Evolutionary conservation across 2,329 filamentous ascomycete genomes (phyloP).

Genomic region (Pseudogymnoascus pannorum): DNA sequence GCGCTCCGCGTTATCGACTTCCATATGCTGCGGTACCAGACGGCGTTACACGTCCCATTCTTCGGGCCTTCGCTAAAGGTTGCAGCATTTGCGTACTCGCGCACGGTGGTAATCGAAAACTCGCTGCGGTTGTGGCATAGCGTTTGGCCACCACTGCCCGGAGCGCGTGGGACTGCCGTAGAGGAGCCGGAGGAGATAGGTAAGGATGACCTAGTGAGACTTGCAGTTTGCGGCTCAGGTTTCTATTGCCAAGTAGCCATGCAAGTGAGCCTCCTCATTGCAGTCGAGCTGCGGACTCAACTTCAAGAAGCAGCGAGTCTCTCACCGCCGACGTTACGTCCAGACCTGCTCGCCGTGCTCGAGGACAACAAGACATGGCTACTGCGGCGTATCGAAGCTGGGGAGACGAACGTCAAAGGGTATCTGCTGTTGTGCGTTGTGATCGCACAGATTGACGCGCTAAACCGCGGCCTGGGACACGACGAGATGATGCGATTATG

Average conservation of each 20-base stretch:
- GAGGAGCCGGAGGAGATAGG: slow-evolving; percentile 6
- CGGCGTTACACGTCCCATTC: slow-evolving; percentile 49
- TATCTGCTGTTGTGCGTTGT: slow-evolving; percentile 31
- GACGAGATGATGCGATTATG: slow-evolving; percentile 31
- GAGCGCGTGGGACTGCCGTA: slow-evolving; percentile 16
- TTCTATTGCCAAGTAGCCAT: slow-evolving; percentile 33
- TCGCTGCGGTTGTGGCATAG: slow-evolving; percentile 39
- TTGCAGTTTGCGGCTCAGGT: slow-evolving; percentile 34
- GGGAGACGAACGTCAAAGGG: slow-evolving; percentile 39
- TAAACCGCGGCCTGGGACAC: slow-evolving; percentile 31
- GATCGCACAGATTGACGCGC: slow-evolving; percentile 36
- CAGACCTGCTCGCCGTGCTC: slow-evolving; percentile 38
- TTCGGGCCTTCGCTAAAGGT: slow-evolving; percentile 35
- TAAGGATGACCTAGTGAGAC: slow-evolving; percentile 31
- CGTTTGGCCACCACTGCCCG: slow-evolving; percentile 28
- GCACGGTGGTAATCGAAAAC: slow-evolving; percentile 41
- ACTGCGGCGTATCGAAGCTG: slow-evolving; percentile 32
- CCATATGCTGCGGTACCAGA: slow-evolving; percentile 46
- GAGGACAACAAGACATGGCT: slow-evolving; percentile 34
- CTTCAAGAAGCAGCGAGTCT: slow-evolving; percentile 36
- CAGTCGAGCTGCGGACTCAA: slow-evolving; percentile 35
- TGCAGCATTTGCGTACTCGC: slow-evolving; percentile 43
- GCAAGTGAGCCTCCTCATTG: slow-evolving; percentile 33
- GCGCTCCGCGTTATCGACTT: slow-evolving; percentile 42
- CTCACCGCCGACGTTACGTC: slow-evolving; percentile 28